Conservation (phyloP, 345 rosid genomes). For the Garcia nutans region DNA sequence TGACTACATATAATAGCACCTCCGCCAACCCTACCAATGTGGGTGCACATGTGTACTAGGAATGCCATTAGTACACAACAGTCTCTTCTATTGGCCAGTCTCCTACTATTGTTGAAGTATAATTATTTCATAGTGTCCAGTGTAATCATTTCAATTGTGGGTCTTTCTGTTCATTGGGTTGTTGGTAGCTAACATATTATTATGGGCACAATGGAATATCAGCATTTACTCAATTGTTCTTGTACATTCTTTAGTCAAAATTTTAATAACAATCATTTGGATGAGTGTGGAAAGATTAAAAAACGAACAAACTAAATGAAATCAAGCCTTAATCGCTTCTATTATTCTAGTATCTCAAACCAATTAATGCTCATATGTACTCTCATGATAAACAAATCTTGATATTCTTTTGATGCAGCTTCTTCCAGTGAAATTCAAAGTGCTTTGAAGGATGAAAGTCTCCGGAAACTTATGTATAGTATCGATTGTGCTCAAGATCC, state of each 20-base stretch:
- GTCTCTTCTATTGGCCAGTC: no score
- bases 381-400: not conserved
- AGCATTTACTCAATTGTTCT: not conserved
- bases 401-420: constrained; percentile 36
- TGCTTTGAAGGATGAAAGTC: constrained; percentile 43
- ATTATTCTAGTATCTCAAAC: constrained; percentile 2
- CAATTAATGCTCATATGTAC: not conserved
- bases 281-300: not conserved
- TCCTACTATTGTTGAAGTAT: no score
- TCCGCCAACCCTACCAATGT: no score
- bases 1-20: no score
- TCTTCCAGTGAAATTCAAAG: constrained; percentile 48
- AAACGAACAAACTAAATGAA: not conserved
- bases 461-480: constrained; percentile 39
- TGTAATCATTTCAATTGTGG: not conserved
- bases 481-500: constrained; percentile 46
- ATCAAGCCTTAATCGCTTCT: not conserved
- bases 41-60: no score
- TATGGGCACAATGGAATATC: not conserved
- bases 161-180: not conserved
- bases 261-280: not conserved
- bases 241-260: not conserved
- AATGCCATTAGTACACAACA: no score
- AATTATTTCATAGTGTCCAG: no score
- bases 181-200: not conserved